Percentiles rank a stretch among this genome's conserved stretches.
Evolutionary conservation across 345 rosid species (phyloP).

Genomic region (Noccaea caerulescens): DNA sequence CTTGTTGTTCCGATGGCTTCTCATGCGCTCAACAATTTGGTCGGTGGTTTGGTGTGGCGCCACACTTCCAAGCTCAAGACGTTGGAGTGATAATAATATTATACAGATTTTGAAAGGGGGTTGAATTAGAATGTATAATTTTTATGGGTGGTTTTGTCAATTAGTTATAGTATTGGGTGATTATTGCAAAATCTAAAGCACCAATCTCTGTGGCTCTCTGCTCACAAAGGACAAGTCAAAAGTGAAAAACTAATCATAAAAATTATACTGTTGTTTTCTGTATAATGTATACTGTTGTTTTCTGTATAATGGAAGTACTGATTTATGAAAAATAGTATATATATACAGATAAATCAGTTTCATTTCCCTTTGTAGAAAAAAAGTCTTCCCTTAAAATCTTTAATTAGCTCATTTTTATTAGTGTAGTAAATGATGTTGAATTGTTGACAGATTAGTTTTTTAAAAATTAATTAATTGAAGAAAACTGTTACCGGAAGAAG

Average conservation of each 20-base stretch:
- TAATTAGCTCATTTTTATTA: too few relatives aligned
- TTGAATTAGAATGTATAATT: not conserved
- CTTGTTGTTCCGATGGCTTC: constrained; percentile 73
- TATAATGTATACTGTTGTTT: too few relatives aligned
- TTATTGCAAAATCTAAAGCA: too few relatives aligned
- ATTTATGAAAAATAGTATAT: too few relatives aligned
- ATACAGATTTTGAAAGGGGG: not conserved
- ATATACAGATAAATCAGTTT: too few relatives aligned
- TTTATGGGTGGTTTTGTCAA: not conserved
- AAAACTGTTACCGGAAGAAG: constrained; percentile 12
- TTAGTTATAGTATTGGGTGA: not conserved
- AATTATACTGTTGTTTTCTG: too few relatives aligned
- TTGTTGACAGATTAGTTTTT: too few relatives aligned
- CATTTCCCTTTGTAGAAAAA: not conserved
- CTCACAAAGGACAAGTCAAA: not conserved
- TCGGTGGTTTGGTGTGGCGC: constrained; percentile 76
- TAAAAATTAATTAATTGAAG: not conserved
- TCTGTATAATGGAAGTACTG: too few relatives aligned
- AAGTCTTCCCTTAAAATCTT: not conserved
- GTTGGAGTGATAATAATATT: constrained; percentile 23
- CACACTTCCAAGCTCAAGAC: constrained; percentile 49
- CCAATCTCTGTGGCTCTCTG: too few relatives aligned
- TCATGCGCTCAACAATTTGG: constrained; percentile 79
- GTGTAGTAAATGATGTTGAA: too few relatives aligned
- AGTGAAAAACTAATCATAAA: constrained; percentile 18